Percentiles rank a stretch among this genome's conserved stretches.
Conservation (phyloP, 768 basidiomycete genomes). For the Mrakia blollopis region DNA sequence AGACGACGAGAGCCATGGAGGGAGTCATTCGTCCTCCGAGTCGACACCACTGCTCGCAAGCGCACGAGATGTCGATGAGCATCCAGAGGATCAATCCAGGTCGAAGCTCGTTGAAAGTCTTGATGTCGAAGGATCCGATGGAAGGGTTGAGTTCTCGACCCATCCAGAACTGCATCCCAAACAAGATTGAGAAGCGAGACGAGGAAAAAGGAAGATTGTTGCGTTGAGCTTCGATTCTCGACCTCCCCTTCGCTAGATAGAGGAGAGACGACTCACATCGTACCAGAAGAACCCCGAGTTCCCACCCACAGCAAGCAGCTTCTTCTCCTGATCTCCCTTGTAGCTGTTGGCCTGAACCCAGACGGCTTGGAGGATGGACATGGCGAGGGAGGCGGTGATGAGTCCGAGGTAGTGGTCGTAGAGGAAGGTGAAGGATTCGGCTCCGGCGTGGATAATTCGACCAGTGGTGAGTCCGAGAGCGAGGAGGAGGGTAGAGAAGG, state of each 20-base stretch:
- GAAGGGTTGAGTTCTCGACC: slow-evolving; percentile 92
- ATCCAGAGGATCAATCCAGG: slow-evolving; percentile 90
- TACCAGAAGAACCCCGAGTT: slow-evolving; percentile 83
- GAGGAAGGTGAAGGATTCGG: slow-evolving; percentile 75
- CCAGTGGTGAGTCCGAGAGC: slow-evolving; percentile 69
- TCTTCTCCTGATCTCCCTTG: slow-evolving; percentile 46
- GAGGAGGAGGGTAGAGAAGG: slow-evolving; percentile 79
- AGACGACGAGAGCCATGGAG: slow-evolving; percentile 81
- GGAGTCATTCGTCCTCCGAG: slow-evolving; percentile 68
- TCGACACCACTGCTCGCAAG: slow-evolving; percentile 81
- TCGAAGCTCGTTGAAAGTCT: slow-evolving; percentile 75
- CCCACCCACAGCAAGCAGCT: slow-evolving; percentile 83
- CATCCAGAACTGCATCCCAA: slow-evolving; percentile 66
- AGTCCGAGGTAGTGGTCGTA: slow-evolving; percentile 91
- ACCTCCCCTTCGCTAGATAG: neutral
- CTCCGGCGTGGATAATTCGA: slow-evolving; percentile 66
- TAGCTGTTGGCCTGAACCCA: slow-evolving; percentile 67
- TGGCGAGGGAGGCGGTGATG: slow-evolving; percentile 70
- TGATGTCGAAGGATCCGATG: slow-evolving; percentile 69
- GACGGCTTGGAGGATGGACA: slow-evolving; percentile 68
- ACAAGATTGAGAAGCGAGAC: neutral
- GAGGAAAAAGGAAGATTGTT: slow-evolving; percentile 2
- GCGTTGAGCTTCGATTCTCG: neutral
- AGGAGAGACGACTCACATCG: slow-evolving; percentile 58
- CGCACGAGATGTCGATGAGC: slow-evolving; percentile 81